Conservation (phyloP, 2,329 filamentous ascomycete genomes). For the Fusarium sp. region DNA sequence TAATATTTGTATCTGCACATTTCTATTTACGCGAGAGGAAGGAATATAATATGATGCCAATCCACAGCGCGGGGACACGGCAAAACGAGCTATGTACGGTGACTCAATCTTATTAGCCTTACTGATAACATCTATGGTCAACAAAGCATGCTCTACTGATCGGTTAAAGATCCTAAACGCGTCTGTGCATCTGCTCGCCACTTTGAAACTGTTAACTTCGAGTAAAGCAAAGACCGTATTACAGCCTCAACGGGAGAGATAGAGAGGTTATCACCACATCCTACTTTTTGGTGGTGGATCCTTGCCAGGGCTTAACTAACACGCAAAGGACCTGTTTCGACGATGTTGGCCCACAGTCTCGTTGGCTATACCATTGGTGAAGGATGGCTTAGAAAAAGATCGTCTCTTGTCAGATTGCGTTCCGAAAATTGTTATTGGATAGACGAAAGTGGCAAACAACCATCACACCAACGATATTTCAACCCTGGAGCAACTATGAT, state of each 20-base stretch:
- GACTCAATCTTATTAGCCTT: slow-evolving; percentile 2
- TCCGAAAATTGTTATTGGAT: neutral
- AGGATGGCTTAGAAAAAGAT: neutral
- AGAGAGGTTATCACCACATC: slow-evolving; percentile 21
- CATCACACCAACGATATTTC: neutral
- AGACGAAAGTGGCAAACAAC: slow-evolving; percentile 6
- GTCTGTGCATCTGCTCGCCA: slow-evolving; percentile 7
- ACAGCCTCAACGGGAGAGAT: neutral
- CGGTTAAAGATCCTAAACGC: slow-evolving; percentile 1
- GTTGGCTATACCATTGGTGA: neutral
- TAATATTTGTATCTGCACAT: neutral
- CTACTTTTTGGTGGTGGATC: slow-evolving; percentile 20
- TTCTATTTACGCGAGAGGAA: neutral
- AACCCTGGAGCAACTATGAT: slow-evolving; percentile 1
- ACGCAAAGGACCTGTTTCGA: neutral
- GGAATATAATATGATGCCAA: slow-evolving; percentile 35
- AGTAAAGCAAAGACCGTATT: neutral
- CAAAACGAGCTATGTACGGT: slow-evolving; percentile 6
- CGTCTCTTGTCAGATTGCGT: neutral
- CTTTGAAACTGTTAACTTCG: neutral
- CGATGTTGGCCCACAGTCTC: slow-evolving; percentile 24
- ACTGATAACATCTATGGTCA: slow-evolving; percentile 9
- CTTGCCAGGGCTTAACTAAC: slow-evolving; percentile 20
- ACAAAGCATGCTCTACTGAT: slow-evolving; percentile 8
- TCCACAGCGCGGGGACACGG: slow-evolving; percentile 15